Base-by-base conservation (phyloP, 352 stramenopile genomes). In the Blastocystis sp. region DNA sequence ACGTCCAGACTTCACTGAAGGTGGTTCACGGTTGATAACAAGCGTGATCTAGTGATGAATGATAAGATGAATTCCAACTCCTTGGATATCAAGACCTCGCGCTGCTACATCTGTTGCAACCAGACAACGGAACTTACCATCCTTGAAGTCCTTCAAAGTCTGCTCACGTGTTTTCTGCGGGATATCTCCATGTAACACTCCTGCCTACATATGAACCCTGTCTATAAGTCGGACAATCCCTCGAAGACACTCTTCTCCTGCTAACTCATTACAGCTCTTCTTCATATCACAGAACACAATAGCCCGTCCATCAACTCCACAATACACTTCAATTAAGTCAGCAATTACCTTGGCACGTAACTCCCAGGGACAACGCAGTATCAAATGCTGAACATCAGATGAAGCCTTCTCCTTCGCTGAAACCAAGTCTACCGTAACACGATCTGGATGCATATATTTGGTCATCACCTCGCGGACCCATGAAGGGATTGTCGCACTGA, bases 11-110 rank as follows among this genome's bases (percentile, higher is more conserved):
- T 95, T 78, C 91, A 93, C 79, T 91, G 93, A 95, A 0, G 97
- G 97, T 95, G 99, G 98, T 91, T 99, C 97, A 92, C 98, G 98
- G 92, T 99, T 99, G 91, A 99, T 98, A 4, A 99, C 97, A n/a
- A 95, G 95, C 87, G 98, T 93, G 11, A 97, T 93, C 87, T 95
- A 90, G 81, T 19, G 7, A 70, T 66, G 51, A 80, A 98, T 99
- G 92, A 99, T 99, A 90, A 99, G 96, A 48, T 95, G 93, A 81
- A 95, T 90, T 89, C 94, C 93, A 40, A 96, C 93, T 82, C 95
- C 92, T 69, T 98, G 96, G 92, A 99, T 98, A 91, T 99, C 96
- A 78, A 99, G 95, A 90, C 96, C 96, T 90, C 96, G 93, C 19
- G 96, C 96, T 35, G 96, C 96, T 51, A 98, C 95, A 92, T 99